Percentiles rank a stretch among this genome's conserved stretches.
Conservation (phyloP, 768 basidiomycete genomes). For the Leccinum broughii region DNA sequence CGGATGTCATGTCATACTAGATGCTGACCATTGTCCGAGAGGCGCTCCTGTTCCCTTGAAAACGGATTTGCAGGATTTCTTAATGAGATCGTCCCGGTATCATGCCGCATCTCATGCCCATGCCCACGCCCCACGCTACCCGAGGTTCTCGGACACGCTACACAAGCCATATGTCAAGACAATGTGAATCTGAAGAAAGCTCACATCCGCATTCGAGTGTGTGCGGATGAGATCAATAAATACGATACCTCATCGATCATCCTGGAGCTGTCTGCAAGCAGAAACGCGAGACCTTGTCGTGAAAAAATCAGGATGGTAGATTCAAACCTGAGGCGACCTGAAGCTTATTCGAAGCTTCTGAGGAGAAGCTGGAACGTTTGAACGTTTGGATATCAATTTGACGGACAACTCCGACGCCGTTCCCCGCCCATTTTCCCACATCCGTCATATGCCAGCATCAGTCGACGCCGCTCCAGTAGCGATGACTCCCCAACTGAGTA, state of each 20-base stretch:
- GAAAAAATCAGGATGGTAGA: background rate
- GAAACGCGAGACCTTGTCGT: background rate
- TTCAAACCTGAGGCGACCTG: background rate
- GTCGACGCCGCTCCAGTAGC: background rate
- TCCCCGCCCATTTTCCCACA: background rate
- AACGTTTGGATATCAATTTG: background rate
- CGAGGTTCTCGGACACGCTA: slow-evolving; percentile 1
- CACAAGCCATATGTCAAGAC: no score
- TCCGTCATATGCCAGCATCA: no score
- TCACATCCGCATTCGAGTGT: background rate
- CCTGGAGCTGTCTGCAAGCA: background rate
- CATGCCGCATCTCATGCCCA: background rate
- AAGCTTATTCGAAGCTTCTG: background rate
- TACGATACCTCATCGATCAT: background rate
- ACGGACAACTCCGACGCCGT: no score
- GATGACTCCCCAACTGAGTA: background rate
- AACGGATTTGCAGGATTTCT: background rate
- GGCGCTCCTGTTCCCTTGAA: background rate
- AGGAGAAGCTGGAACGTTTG: background rate
- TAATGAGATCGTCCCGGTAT: background rate
- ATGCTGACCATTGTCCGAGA: slow-evolving; percentile 3
- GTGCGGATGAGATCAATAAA: background rate
- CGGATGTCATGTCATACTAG: no score
- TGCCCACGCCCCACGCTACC: background rate
- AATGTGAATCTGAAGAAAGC: no score